These are phyloP conservation scores for Candida pseudoglaebosa DNA, from an alignment of 805 yeast genomes.

Conservation along the genomic window DNA sequence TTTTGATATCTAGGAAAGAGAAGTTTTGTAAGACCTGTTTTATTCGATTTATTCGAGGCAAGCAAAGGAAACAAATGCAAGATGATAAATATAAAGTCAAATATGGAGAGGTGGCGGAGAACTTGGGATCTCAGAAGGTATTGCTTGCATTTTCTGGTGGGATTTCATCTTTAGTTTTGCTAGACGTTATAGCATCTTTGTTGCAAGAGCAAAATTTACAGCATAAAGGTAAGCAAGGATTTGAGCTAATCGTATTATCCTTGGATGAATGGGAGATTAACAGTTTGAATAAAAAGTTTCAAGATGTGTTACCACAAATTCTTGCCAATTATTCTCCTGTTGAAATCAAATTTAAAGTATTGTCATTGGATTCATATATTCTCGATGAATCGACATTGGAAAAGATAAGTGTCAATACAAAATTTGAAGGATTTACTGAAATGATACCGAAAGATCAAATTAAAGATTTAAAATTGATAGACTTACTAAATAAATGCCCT, in stretches of 20 bases:
- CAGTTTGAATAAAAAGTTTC: conserved; percentile 13
- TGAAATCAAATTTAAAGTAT: conserved; percentile 32
- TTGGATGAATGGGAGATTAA: conserved; percentile 35
- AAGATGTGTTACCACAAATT: conserved; percentile 16
- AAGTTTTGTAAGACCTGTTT: conserved; percentile 67
- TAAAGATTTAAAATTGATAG: conserved; percentile 18
- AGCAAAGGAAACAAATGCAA: conserved; percentile 76
- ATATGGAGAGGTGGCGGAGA: conserved; percentile 42
- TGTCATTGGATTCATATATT: conserved; percentile 41
- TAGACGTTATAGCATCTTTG: conserved; percentile 62
- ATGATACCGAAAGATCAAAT: conserved; percentile 7
- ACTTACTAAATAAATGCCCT: conserved; percentile 37
- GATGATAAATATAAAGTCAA: conserved; percentile 70
- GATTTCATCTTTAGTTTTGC: conserved; percentile 57
- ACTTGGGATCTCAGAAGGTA: conserved; percentile 38
- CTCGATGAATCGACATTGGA: conserved; percentile 22
- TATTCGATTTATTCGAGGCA: conserved; percentile 65
- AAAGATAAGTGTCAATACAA: conserved; percentile 29
- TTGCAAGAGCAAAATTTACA: conserved; percentile 57
- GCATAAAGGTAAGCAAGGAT: conserved; percentile 68
- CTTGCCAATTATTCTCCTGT: conserved; percentile 17
- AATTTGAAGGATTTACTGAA: conserved; percentile 17
- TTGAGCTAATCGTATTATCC: conserved; percentile 50
- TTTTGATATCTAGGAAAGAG: conserved; percentile 56
- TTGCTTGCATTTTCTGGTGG: conserved; percentile 68